A percentile compares a stretch with the other conserved stretches of the same genome.
Evolutionary conservation across 2,329 filamentous ascomycete genomes (phyloP).

Genomic region (Verticillium tricorpus): DNA sequence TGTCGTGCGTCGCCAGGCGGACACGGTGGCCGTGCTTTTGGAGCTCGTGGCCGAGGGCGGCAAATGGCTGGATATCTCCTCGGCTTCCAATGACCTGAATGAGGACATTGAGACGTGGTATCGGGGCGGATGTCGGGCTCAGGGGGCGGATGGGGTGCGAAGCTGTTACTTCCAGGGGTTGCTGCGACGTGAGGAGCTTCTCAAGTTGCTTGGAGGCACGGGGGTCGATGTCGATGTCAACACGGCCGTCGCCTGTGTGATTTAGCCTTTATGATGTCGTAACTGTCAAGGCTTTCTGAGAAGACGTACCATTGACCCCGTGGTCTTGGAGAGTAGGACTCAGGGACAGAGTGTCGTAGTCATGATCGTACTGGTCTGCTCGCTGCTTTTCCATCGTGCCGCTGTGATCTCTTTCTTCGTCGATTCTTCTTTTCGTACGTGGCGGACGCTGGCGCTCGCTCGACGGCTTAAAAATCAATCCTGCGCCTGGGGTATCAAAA

Average conservation of each 20-base stretch:
- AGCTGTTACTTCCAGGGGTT: background rate
- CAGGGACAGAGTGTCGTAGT: background rate
- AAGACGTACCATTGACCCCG: background rate
- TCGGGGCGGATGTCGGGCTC: background rate
- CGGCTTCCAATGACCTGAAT: constrained; percentile 49
- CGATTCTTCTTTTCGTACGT: no score
- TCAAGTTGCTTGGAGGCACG: background rate
- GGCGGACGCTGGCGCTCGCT: no score
- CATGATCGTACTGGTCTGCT: background rate
- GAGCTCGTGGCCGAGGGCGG: constrained; percentile 45
- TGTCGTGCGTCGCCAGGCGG: constrained; percentile 44
- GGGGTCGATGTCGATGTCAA: background rate
- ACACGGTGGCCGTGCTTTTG: constrained; percentile 44
- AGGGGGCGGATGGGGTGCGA: background rate
- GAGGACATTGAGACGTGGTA: constrained; percentile 40
- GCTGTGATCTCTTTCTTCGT: background rate
- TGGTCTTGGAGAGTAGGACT: background rate
- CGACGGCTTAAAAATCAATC: no score
- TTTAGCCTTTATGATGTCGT: background rate
- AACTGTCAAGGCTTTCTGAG: background rate
- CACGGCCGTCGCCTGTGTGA: background rate
- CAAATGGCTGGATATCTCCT: constrained; percentile 54
- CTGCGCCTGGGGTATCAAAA: no score
- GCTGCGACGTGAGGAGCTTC: background rate
- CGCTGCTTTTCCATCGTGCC: background rate